These are phyloP conservation scores for Zygosaccharomyces rouxii DNA, from an alignment of 805 yeast genomes.

Conservation along the genomic window DNA sequence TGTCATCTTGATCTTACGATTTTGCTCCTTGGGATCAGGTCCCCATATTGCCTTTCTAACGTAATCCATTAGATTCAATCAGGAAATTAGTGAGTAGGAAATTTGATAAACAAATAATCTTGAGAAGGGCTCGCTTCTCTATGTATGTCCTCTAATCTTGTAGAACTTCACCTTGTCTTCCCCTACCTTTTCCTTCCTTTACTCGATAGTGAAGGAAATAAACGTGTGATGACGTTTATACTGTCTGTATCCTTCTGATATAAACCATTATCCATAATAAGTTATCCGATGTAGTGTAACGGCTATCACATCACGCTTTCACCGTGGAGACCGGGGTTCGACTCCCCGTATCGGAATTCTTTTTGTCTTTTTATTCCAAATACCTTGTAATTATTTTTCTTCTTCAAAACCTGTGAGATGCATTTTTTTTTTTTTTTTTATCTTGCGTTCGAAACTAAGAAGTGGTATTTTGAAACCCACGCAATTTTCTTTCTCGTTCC, in stretches of 20 bases:
- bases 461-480: not conserved
- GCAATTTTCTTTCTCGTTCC: not conserved
- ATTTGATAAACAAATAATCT: not conserved
- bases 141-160: too few relatives aligned
- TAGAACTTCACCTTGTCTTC: too few relatives aligned
- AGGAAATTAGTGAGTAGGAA: not conserved
- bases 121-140: too few relatives aligned
- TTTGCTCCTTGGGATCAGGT: conserved; percentile 90
- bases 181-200: too few relatives aligned
- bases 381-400: too few relatives aligned
- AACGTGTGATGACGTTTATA: too few relatives aligned
- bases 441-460: not conserved
- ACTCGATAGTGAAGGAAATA: too few relatives aligned
- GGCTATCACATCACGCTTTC: conserved; percentile 36
- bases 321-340: conserved; percentile 38
- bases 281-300: conserved; percentile 33
- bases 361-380: conserved; percentile 4
- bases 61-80: conserved; percentile 56
- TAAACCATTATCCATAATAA: too few relatives aligned
- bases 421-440: not conserved
- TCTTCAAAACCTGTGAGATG: not conserved
- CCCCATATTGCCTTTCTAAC: conserved; percentile 90
- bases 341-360: conserved; percentile 34
- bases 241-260: too few relatives aligned
- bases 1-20: conserved; percentile 67